phyloP scores from a whole-genome alignment of 2,329 filamentous ascomycete genomes.

The Hymenoscyphus fructigenus region DNA sequence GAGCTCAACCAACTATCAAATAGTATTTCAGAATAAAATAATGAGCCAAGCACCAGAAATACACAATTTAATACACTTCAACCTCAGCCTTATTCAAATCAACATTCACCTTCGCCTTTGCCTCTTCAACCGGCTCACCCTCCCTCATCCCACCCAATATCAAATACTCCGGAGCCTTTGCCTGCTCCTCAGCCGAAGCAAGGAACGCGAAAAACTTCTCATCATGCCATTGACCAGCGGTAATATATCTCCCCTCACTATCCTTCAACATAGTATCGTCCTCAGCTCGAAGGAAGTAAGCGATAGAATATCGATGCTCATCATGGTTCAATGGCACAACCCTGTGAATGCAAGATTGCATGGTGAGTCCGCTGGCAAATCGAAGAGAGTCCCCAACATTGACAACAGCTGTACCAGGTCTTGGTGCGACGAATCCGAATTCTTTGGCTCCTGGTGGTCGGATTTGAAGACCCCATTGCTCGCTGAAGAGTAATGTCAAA shows the following conservation, averaged over 20 bases:
- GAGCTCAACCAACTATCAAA: not conserved
- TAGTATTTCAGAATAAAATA: not conserved
- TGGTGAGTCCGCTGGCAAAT: constrained; percentile 52
- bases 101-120: not conserved
- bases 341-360: constrained; percentile 58
- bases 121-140: constrained; percentile 29
- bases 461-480: constrained; percentile 53
- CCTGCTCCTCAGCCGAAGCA: constrained; percentile 42
- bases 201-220: constrained; percentile 53
- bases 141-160: constrained; percentile 52
- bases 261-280: constrained; percentile 56
- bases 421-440: constrained; percentile 49
- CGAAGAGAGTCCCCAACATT: constrained; percentile 60
- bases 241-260: constrained; percentile 52
- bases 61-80: not conserved
- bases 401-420: constrained; percentile 51
- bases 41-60: not conserved
- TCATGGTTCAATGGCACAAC: constrained; percentile 51
- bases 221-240: constrained; percentile 54
- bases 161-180: constrained; percentile 49
- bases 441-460: constrained; percentile 48
- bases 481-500: constrained; percentile 53
- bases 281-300: constrained; percentile 58
- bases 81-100: not conserved
- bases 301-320: constrained; percentile 58